Evolutionary conservation across 2,329 filamentous ascomycete genomes (phyloP).

Genomic region (Claviceps purpurea): DNA sequence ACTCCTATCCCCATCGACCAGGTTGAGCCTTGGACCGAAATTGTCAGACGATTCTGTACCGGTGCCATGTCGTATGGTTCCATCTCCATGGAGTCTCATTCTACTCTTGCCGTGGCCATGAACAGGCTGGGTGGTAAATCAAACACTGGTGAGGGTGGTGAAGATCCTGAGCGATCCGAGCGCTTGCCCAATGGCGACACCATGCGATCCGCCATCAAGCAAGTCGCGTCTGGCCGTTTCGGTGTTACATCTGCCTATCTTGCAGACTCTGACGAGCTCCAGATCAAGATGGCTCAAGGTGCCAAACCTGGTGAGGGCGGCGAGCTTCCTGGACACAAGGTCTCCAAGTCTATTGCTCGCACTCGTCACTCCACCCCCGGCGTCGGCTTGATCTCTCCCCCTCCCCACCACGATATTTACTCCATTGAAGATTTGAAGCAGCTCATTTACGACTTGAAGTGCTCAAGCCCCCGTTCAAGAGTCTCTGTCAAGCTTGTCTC

Average conservation of each 20-base stretch:
- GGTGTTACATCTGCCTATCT: conserved; percentile 93
- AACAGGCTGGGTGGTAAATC: conserved; percentile 93
- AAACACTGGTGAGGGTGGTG: conserved; percentile 94
- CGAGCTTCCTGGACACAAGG: conserved; percentile 93
- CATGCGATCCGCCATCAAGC: conserved; percentile 95
- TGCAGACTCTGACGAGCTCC: conserved; percentile 86
- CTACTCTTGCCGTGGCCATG: conserved; percentile 90
- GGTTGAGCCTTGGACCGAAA: conserved; percentile 96
- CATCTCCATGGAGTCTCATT: conserved; percentile 97
- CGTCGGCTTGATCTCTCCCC: conserved; percentile 89
- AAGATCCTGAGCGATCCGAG: conserved; percentile 82
- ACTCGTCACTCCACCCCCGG: conserved; percentile 93
- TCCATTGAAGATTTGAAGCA: conserved; percentile 97
- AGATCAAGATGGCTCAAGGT: conserved; percentile 99
- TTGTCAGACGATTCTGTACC: conserved; percentile 90
- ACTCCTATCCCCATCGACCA: conserved; percentile 84
- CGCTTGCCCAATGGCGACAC: conserved; percentile 84
- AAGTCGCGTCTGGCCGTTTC: conserved; percentile 90
- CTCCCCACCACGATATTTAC: conserved; percentile 96
- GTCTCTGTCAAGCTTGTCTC: conserved; percentile 97
- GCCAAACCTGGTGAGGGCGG: conserved; percentile 96
- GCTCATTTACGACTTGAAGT: conserved; percentile 94
- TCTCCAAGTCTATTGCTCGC: conserved; percentile 83
- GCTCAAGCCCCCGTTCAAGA: conserved; percentile 80
- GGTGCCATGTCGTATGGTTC: conserved; percentile 98